phyloP scores from a whole-genome alignment of 2,329 filamentous ascomycete genomes.

The Pseudogymnoascus sp. region DNA sequence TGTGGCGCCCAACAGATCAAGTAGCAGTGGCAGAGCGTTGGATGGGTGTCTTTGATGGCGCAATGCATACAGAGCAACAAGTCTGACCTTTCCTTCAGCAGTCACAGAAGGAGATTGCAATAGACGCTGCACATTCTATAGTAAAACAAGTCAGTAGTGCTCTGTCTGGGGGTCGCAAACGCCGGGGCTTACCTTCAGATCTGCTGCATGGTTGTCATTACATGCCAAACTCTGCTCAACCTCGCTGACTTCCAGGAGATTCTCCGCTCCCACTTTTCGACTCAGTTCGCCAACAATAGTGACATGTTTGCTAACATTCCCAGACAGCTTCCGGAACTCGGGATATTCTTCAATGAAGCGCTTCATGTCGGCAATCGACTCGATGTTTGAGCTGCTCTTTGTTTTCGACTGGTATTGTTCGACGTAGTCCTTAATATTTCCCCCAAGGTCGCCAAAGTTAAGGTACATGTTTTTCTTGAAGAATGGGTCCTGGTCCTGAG shows the following conservation, averaged over 20 bases:
- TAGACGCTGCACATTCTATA: slow-evolving; percentile 71
- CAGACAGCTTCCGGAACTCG: slow-evolving; percentile 92
- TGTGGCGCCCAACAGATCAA: slow-evolving; percentile 77
- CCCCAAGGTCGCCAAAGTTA: slow-evolving; percentile 91
- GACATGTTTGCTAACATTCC: slow-evolving; percentile 97
- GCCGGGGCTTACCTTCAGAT: slow-evolving; percentile 67
- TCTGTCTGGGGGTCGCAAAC: neutral
- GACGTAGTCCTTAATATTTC: slow-evolving; percentile 97
- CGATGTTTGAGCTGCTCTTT: slow-evolving; percentile 92
- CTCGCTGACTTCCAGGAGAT: slow-evolving; percentile 90
- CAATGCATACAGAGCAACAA: slow-evolving; percentile 90
- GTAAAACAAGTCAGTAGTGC: neutral
- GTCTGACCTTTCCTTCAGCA: slow-evolving; percentile 72
- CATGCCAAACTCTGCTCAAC: slow-evolving; percentile 94
- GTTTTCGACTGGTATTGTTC: slow-evolving; percentile 97
- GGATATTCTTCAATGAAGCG: slow-evolving; percentile 98
- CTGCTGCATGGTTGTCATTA: slow-evolving; percentile 86
- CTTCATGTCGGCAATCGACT: slow-evolving; percentile 98
- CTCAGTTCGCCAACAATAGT: slow-evolving; percentile 91
- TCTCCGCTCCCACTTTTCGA: slow-evolving; percentile 75
- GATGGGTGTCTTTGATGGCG: slow-evolving; percentile 83
- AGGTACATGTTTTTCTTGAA: slow-evolving; percentile 99
- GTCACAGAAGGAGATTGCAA: slow-evolving; percentile 75
- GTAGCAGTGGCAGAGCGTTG: slow-evolving; percentile 73
- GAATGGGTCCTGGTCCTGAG: slow-evolving; percentile 95